Evolutionary conservation across 371 early-diverging fungal species (phyloP).

Genomic region (Mortierella sp.): DNA sequence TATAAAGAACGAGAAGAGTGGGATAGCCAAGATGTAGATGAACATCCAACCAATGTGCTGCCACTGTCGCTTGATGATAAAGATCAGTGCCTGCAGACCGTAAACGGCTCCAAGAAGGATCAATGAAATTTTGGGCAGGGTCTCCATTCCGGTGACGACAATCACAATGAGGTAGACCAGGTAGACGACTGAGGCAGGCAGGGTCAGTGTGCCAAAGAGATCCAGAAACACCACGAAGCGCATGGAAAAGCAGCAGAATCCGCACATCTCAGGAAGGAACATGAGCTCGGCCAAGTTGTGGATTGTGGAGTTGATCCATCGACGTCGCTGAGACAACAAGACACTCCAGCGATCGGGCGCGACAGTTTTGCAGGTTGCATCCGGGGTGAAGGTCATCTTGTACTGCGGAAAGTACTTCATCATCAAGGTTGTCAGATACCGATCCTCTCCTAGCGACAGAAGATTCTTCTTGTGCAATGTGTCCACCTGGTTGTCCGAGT

Average conservation of each 20-base stretch:
- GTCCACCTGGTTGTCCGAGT: constrained; percentile 95
- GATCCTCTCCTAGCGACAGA: constrained; percentile 85
- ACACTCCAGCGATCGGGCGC: constrained; percentile 97
- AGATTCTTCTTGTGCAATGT: constrained; percentile 98
- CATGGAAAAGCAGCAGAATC: constrained; percentile 98
- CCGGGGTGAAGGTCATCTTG: constrained; percentile 96
- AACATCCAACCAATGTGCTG: constrained; percentile 98
- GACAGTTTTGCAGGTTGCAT: constrained; percentile 95
- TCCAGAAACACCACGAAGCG: constrained; percentile 95
- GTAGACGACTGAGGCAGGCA: constrained; percentile 94
- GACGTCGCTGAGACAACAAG: constrained; percentile 95
- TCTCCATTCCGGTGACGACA: constrained; percentile 61
- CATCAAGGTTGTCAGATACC: constrained; percentile 97
- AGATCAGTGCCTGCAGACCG: constrained; percentile 87
- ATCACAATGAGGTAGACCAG: constrained; percentile 80
- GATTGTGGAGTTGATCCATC: constrained; percentile 99
- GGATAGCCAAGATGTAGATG: constrained; percentile 88
- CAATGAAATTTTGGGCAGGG: constrained; percentile 66
- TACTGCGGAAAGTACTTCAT: constrained; percentile 98
- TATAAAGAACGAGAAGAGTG: constrained; percentile 84
- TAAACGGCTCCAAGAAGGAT: constrained; percentile 80
- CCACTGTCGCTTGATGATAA: constrained; percentile 89
- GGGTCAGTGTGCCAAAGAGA: constrained; percentile 90
- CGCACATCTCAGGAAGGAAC: constrained; percentile 90
- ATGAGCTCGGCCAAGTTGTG: constrained; percentile 96